A percentile compares a stretch with the other conserved stretches of the same genome.
Evolutionary conservation across 257 asterid species (phyloP).

Genomic region (Solanum paucissectum): DNA sequence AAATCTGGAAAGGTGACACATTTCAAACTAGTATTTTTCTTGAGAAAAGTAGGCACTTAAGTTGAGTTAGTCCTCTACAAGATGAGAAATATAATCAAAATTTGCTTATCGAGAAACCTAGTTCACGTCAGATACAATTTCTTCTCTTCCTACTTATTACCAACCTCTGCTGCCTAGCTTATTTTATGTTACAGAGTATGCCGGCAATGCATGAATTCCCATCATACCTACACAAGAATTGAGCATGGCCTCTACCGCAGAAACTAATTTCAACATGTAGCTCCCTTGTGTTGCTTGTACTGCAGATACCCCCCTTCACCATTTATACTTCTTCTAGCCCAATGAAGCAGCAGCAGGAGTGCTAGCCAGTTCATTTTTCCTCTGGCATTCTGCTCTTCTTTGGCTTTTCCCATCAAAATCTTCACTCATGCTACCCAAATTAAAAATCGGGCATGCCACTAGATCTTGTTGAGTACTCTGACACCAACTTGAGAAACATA

Average conservation of each 20-base stretch:
- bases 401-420: conserved; percentile 1
- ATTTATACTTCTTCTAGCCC: neutral
- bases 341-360: neutral
- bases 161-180: conserved; percentile 15
- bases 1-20: neutral
- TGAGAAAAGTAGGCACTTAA: neutral
- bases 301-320: neutral
- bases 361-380: neutral
- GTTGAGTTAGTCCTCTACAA: conserved; percentile 8
- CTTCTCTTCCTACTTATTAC: conserved; percentile 12
- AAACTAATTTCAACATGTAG: neutral
- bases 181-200: conserved; percentile 35
- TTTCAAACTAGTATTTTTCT: neutral
- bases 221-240: neutral
- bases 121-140: conserved; percentile 17
- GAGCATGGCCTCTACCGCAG: neutral
- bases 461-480: conserved; percentile 82
- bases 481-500: conserved; percentile 89
- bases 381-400: neutral
- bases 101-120: conserved; percentile 7
- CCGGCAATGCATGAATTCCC: conserved; percentile 18
- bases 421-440: conserved; percentile 1
- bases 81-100: conserved; percentile 19
- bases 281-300: neutral
- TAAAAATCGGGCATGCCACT: conserved; percentile 47